Conservation (phyloP, 768 basidiomycete genomes). For the Cantharellus cinnabarinus region DNA sequence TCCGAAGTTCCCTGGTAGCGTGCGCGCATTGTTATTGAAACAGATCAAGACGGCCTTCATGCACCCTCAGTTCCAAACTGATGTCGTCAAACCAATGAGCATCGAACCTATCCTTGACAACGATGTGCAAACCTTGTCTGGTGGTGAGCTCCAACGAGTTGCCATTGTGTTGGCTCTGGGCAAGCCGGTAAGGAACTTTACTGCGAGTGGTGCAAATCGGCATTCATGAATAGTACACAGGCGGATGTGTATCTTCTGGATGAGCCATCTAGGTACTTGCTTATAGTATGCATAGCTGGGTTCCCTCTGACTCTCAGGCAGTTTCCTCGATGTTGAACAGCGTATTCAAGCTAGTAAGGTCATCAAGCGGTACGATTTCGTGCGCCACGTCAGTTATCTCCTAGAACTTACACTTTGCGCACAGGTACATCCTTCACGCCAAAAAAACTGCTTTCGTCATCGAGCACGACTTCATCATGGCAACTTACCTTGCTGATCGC, state of each 20-base stretch:
- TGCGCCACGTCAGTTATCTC: neutral
- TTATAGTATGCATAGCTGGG: neutral
- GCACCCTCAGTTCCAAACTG: slow-evolving; percentile 99
- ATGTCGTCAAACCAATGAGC: slow-evolving; percentile 95
- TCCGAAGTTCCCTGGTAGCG: slow-evolving; percentile 93
- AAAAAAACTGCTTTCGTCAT: slow-evolving; percentile 98
- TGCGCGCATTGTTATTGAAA: slow-evolving; percentile 84
- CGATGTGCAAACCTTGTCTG: slow-evolving; percentile 93
- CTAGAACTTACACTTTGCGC: neutral
- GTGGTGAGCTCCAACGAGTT: slow-evolving; percentile 94
- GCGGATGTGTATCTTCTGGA: slow-evolving; percentile 81
- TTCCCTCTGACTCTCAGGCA: slow-evolving; percentile 13
- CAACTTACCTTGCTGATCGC: slow-evolving; percentile 94
- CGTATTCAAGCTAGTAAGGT: slow-evolving; percentile 97
- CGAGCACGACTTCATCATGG: slow-evolving; percentile 99
- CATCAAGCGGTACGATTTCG: slow-evolving; percentile 62
- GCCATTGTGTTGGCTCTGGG: slow-evolving; percentile 89
- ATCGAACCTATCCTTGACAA: slow-evolving; percentile 91
- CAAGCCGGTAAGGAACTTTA: slow-evolving; percentile 10
- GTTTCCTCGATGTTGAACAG: slow-evolving; percentile 96
- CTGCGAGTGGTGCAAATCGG: slow-evolving; percentile 6
- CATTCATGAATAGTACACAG: slow-evolving; percentile 22
- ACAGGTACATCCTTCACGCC: slow-evolving; percentile 78
- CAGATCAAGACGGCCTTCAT: slow-evolving; percentile 90
- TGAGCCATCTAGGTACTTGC: slow-evolving; percentile 59